Base-by-base conservation (phyloP, 306 rosid genomes). In the Glycine soja region DNA sequence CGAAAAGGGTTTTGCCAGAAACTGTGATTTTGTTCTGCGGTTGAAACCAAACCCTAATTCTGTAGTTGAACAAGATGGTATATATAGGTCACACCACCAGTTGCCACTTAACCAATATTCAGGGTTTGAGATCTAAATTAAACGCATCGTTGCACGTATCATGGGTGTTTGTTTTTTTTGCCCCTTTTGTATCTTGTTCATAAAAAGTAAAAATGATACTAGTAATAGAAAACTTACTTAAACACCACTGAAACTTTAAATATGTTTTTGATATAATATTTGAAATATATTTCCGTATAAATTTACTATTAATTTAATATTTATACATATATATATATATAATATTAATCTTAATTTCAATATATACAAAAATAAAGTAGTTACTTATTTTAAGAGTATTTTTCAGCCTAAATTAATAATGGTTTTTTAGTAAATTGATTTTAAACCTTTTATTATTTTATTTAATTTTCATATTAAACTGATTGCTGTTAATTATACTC, bases 41-140 rank as follows among this genome's bases (percentile, higher is more conserved):
- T 45, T 8, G 13, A 4, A 46, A 19, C 7, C 19, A 64, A 83
- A 83, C 83, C 86, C 86, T 83, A 83, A 36, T 0, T 13, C 10
- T 9, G 7, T 3, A 0, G 10, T 0, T 2, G 58, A 40, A 50
- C 48, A 38, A 34, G 36, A 40, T 6, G 13, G 1, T 58, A 56
- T 53, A 12, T 74, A 75, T 74, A 66, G 14, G 51, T 64, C 69
- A 36, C 64, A 38, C 43, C 43, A 38, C 43, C 7, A 38, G 43
- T 38, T 38, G 11, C 52, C 9, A 50, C 50, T 65, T n/a, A 38
- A 38, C 43, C 43, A 4, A 38, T 38, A 38, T 38, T 38, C 4
- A 38, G 6, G 6, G 43, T 4, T 38, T 38, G 6, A 38, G 43
- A 4, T 4, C 5, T 38, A 3, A 1, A 46, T 16, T 11, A 74